Base-by-base conservation (phyloP, 2,329 filamentous ascomycete species). In the Penicillium nordicum region DNA sequence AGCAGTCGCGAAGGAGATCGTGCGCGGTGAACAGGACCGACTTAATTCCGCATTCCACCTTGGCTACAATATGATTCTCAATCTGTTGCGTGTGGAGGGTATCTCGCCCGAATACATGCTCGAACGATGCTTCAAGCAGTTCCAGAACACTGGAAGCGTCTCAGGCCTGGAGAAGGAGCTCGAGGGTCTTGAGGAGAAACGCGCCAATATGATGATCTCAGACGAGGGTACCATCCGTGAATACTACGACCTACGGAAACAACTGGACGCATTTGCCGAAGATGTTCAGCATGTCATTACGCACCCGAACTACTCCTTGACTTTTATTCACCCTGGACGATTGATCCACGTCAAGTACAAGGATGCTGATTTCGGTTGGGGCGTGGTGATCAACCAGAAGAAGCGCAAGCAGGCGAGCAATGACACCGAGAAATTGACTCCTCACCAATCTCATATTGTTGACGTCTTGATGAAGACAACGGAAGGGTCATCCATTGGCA, bases 41-140 rank as follows among this genome's bases (percentile, higher is more conserved):
- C 86, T 99, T 30, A 97, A 97, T 76, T 97, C 94, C 4, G 94
- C 94, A 1, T 99, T 99, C 77, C 90, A 99, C 72, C 83, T 99
- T 16, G 92, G 94, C 32, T 99, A 99, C 81, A 99, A 99, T 78
- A 99, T 99, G 94, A 90, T 99, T 69, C 81, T 99, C 56, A 99
- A 99, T 70, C 78, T 99, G 59, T 88, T 97, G 74, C 85, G 94
- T 75, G 93, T 99, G n/a, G 94, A 99, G 72, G 93, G 92, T n/a
- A 96, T 99, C 49, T 97, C 92, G 9, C 94, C 95, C 2, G 93
- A 99, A 68, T 97, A 90, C 70, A 99, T 99, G 94, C 80, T 99
- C n/a, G 92, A 97, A 78, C 85, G 89, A 64, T 99, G 94, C 71
- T 99, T 99, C 79, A 95, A 90, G 74, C 94, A 99, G 74, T 99